A percentile compares a stretch with the other conserved stretches of the same genome.
phyloP scores from a whole-genome alignment of 148 eudicot genomes.

The Camellia lanceoleosa region DNA sequence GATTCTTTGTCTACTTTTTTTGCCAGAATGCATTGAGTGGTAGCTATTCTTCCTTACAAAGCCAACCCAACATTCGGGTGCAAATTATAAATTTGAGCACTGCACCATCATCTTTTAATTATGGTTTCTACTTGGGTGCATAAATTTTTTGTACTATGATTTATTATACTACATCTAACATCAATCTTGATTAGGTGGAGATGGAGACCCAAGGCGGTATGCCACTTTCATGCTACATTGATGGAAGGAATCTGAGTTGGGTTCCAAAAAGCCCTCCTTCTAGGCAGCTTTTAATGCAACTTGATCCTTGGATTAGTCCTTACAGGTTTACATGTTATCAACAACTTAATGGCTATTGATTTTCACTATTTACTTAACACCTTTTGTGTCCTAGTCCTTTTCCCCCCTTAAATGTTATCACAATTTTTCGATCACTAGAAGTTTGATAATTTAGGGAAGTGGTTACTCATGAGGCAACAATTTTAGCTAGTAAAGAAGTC shows the following conservation, averaged over 20 bases:
- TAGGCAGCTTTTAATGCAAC: slow-evolving; percentile 12
- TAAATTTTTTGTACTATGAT: not conserved
- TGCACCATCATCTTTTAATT: not conserved
- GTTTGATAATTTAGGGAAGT: not conserved
- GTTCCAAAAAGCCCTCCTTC: not conserved
- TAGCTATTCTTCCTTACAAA: not conserved
- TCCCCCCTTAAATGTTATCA: no score
- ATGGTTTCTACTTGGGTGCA: not conserved
- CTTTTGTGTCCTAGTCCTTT: not conserved
- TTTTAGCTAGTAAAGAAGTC: no score
- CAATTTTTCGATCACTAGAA: not conserved
- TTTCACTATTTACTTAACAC: not conserved
- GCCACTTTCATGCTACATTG: not conserved
- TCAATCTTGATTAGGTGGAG: not conserved
- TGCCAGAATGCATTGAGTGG: slow-evolving; percentile 4
- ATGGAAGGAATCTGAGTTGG: not conserved
- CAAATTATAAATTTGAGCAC: not conserved
- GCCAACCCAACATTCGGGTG: not conserved
- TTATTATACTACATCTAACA: not conserved
- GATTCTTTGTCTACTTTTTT: not conserved
- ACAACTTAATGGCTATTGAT: not conserved
- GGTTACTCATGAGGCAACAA: no score
- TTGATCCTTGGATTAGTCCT: slow-evolving; percentile 15
- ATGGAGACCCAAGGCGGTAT: not conserved
- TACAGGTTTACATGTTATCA: slow-evolving; percentile 11